These are phyloP conservation scores for Talaromyces sp. DNA, from an alignment of 2,329 filamentous ascomycete species.

Conservation along the genomic window DNA sequence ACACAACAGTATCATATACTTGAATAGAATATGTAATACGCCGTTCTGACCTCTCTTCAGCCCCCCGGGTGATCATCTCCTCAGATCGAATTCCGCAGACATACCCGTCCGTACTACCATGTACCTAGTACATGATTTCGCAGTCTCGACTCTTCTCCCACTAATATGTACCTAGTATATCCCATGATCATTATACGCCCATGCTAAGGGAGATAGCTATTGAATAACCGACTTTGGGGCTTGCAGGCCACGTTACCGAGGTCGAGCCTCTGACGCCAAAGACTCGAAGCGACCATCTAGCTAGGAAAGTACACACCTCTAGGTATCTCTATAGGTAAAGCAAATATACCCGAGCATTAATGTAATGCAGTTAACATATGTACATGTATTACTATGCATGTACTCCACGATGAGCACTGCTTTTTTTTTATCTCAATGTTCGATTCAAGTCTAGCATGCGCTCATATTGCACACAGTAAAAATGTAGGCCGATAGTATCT, in stretches of 20 bases:
- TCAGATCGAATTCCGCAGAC: not conserved
- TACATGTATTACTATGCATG: not conserved
- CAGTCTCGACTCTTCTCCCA: not conserved
- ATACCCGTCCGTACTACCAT: not conserved
- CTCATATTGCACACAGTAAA: no score
- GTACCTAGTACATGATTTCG: not conserved
- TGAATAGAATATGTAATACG: no score
- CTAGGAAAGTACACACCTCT: not conserved
- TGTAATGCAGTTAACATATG: not conserved
- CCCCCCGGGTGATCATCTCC: not conserved
- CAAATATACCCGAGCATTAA: not conserved
- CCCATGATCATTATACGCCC: not conserved
- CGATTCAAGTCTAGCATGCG: not conserved
- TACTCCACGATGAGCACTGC: not conserved
- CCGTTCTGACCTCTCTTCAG: no score
- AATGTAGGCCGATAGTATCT: not conserved
- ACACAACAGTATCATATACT: no score
- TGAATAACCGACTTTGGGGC: not conserved
- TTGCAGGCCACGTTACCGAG: not conserved
- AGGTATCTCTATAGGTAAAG: not conserved
- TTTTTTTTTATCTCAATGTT: not conserved
- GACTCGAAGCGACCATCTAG: not conserved
- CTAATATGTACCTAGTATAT: not conserved
- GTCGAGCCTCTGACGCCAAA: constrained; percentile 9
- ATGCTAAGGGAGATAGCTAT: not conserved